Base-by-base conservation (phyloP, 2,329 filamentous ascomycete genomes). In the Exophiala alcalophila region DNA sequence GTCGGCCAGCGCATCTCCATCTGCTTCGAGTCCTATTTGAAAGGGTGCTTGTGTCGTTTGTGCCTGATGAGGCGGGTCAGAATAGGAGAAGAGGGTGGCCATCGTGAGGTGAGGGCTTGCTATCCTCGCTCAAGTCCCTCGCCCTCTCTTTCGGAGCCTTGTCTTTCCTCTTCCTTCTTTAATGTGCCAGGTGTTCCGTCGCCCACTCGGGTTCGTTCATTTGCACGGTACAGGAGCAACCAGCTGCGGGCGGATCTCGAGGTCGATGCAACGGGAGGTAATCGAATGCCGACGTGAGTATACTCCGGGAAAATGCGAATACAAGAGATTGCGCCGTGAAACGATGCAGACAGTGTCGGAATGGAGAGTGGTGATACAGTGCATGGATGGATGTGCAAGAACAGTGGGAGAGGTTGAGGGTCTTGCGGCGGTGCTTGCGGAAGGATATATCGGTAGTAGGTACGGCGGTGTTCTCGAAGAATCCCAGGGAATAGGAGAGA, bases 1-100 rank as follows among this genome's bases (percentile, higher is more conserved):
- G 61, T 83, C 82, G 58, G 90, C 54, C 20, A 57, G 26, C 9
- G 49, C 47, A 25, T 57, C 54, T 26, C 54, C 54, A 34, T 55
- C 38, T 24, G 49, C 41, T n/a, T n/a, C 14, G 51, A 33, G 39
- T 56, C 54, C 12, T 40, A 35, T 38, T 56, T 52, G 32, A 24
- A 54, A 50, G 5, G 42, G 37, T 24, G 44, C 7, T 10, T 39
- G 45, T 16, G 44, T 20, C 16, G 38, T 27, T 19, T 27, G 32
- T 4, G 42, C 25, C 23, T 45, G 25, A 20, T 46, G 47, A 34
- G 50, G 50, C 7, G 44, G 41, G 7, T 52, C 49, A 3, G 49
- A 49, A 20, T 38, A 52, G 5, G 35, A 34, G 10, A 42, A 49
- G 30, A 46, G 41, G 38, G 46, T 46, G 27, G 46, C 38, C 31